Percentiles rank a stretch among this genome's conserved stretches.
Conservation (phyloP, 2,329 filamentous ascomycete genomes). For the Emergomyces orientalis region DNA sequence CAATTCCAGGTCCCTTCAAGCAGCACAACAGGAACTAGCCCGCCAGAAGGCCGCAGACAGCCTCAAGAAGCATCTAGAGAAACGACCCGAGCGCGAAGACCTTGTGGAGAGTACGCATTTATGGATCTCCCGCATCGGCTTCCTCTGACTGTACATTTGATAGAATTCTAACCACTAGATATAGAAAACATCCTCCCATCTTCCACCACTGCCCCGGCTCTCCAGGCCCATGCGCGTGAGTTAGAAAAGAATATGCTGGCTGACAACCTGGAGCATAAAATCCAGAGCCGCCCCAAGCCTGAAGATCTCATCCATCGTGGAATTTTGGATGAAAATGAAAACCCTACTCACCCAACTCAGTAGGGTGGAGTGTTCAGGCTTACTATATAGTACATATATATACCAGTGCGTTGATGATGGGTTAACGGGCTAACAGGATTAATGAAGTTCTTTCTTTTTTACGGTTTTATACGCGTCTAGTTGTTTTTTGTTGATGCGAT, state of each 20-base stretch:
- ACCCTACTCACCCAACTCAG: slow-evolving; percentile 28
- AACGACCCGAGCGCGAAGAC: slow-evolving; percentile 59
- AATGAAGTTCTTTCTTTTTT: background rate
- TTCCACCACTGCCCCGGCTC: slow-evolving; percentile 64
- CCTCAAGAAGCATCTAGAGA: slow-evolving; percentile 55
- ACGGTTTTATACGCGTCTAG: background rate
- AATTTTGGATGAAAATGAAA: slow-evolving; percentile 59
- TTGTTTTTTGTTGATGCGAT: background rate
- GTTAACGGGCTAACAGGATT: background rate
- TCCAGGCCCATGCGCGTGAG: slow-evolving; percentile 73
- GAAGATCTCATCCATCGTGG: slow-evolving; percentile 70
- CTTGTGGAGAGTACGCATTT: slow-evolving; percentile 64
- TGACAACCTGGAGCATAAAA: slow-evolving; percentile 78
- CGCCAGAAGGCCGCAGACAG: slow-evolving; percentile 54
- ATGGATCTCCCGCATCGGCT: slow-evolving; percentile 8
- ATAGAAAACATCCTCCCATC: slow-evolving; percentile 79
- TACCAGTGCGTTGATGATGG: background rate
- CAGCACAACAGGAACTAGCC: slow-evolving; percentile 53
- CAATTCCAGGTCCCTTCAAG: slow-evolving; percentile 41
- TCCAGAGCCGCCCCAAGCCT: slow-evolving; percentile 65
- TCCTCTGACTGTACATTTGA: background rate
- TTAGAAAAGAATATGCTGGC: slow-evolving; percentile 81
- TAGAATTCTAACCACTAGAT: background rate
- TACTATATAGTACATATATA: background rate
- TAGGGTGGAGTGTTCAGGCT: background rate